phyloP scores from a whole-genome alignment of 169 alveolate species.

The Plasmodium gaboni region DNA sequence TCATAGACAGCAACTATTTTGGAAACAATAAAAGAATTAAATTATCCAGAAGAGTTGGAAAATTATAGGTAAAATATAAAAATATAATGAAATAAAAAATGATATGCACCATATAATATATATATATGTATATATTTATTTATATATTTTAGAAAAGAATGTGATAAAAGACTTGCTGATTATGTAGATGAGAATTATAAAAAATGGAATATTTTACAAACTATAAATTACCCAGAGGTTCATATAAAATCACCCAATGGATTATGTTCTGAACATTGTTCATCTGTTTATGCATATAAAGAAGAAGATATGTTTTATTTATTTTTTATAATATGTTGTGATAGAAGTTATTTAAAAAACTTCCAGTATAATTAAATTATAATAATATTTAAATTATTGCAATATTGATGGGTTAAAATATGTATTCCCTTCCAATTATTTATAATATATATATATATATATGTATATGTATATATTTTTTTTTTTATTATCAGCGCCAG shows the following conservation, averaged over 20 bases:
- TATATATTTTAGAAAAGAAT: slow-evolving; percentile 15
- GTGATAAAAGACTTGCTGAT: slow-evolving; percentile 27
- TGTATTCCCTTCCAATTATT: no score
- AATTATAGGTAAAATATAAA: slow-evolving; percentile 30
- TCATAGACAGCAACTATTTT: slow-evolving; percentile 18
- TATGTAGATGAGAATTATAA: slow-evolving; percentile 35
- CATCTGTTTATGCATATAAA: slow-evolving; percentile 63
- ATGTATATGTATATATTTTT: background rate
- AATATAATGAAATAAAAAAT: background rate
- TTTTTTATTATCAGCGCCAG: slow-evolving; percentile 34
- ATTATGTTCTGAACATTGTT: slow-evolving; percentile 22
- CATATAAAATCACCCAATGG: slow-evolving; percentile 53
- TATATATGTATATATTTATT: background rate
- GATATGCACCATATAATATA: background rate
- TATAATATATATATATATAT: background rate
- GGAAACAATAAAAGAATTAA: slow-evolving; percentile 5
- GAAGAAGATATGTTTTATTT: slow-evolving; percentile 27
- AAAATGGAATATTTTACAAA: slow-evolving; percentile 56
- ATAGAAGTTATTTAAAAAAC: slow-evolving; percentile 62
- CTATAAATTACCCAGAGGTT: slow-evolving; percentile 49
- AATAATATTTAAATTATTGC: background rate
- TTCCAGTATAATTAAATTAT: slow-evolving; percentile 50
- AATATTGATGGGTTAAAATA: no score
- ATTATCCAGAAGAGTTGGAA: slow-evolving; percentile 34
- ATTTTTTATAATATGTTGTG: slow-evolving; percentile 47